A percentile compares a stretch with the other conserved stretches of the same genome.
Conservation (phyloP, 1,284 basidiomycete genomes). For the Butyriboletus appendiculatus region DNA sequence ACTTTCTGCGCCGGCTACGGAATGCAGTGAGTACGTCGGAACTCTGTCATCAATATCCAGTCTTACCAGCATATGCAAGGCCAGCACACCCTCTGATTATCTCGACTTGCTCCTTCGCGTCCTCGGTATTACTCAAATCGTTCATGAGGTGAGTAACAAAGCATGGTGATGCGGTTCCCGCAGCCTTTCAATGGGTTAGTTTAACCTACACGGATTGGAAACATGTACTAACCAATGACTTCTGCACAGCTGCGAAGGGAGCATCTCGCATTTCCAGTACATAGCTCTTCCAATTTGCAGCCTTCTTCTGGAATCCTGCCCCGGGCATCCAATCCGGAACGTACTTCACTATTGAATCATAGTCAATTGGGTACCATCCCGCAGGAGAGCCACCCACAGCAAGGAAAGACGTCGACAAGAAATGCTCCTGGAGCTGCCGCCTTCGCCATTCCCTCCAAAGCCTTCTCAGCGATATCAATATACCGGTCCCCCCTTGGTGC, state of each 20-base stretch:
- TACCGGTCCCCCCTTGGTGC: slow-evolving; percentile 37
- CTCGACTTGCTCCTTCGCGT: slow-evolving; percentile 24
- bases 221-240: slow-evolving; percentile 23
- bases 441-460: slow-evolving; percentile 38
- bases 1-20: slow-evolving; percentile 33
- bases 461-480: slow-evolving; percentile 39
- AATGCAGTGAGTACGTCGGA: slow-evolving; percentile 8
- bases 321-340: slow-evolving; percentile 35
- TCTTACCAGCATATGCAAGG: slow-evolving; percentile 35
- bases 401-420: slow-evolving; percentile 39
- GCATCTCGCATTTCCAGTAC: slow-evolving; percentile 35
- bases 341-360: slow-evolving; percentile 28
- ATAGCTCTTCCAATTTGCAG: slow-evolving; percentile 30
- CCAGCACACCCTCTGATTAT: slow-evolving; percentile 33
- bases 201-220: background rate
- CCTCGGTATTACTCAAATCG: slow-evolving; percentile 14
- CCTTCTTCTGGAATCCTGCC: slow-evolving; percentile 35
- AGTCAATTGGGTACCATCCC: slow-evolving; percentile 1
- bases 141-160: slow-evolving; percentile 32
- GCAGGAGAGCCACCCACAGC: slow-evolving; percentile 17
- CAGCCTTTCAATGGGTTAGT: slow-evolving; percentile 20
- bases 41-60: background rate
- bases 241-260: slow-evolving; percentile 30
- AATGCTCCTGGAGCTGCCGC: slow-evolving; percentile 40
- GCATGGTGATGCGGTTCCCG: slow-evolving; percentile 33